Base-by-base conservation (phyloP, 164 flowering plant genomes). In the Berberis thunbergii region DNA sequence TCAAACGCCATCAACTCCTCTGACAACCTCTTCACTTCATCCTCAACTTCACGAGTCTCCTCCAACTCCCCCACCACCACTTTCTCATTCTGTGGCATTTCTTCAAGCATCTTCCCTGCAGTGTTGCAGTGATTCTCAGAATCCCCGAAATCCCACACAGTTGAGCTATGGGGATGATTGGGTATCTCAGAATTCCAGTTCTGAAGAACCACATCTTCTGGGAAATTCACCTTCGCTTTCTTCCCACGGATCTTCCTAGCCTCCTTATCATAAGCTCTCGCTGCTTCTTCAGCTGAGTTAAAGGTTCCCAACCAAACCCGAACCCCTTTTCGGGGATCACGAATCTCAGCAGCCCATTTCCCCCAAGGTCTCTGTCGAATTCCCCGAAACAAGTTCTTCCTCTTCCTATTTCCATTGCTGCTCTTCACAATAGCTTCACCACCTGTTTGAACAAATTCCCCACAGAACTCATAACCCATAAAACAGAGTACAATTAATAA, bases 281-380 rank as follows among this genome's bases (percentile, higher is more conserved):
- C 98, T 1, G 98, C 98, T 64, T 89, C 96, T 71, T 87, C 96
- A 5, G 98, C 88, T 1, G 98, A 88, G 80, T 82, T 85, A 77
- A 81, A 93, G 4, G 98, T 93, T 2, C 98, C 98, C 7, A 93
- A 77, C 98, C 98, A 89, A 9, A 93, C 96, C 12, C 98, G 72
- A 39, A 89, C 91, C 6, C 98, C 98, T 73, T 93, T 93, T 11
- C 96, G 72, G 2, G 96, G 98, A 60, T 93, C 98, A 3, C 98
- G 89, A 52, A 93, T 93, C 77, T 93, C 98, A 1, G 98, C 96
- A 0, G 98, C 98, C 95, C 93, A 67, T 62, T 67, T 67, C 0
- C 70, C 70, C 70, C 70, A 67, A 8, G 70, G 70, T 10, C 70
- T 67, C 61, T 86, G 98, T 76, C 98, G 73, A 52, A 93, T 89